Base-by-base conservation (phyloP, 108 stramenopile genomes). In the Skeletonema grethae region DNA sequence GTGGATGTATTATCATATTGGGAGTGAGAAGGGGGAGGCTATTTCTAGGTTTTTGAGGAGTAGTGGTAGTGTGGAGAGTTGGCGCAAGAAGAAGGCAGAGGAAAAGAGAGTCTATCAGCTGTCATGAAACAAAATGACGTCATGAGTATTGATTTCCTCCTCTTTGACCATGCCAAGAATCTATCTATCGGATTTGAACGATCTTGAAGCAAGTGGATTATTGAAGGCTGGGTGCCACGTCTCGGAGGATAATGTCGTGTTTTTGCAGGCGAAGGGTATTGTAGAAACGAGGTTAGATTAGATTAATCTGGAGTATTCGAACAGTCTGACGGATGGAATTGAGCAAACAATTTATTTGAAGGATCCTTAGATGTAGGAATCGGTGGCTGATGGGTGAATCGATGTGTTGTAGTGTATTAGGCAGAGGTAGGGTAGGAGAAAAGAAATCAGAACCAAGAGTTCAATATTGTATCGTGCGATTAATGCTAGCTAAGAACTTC, bases 1-100 rank as follows among this genome's bases (percentile, higher is more conserved):
- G 69, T 97, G 96, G 96, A 95, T 95, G 96, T 95, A 92, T 90
- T n/a, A n/a, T n/a, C 89, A 95, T 64, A 76, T 97, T 61, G 96
- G 96, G 29, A 69, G 76, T 11, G 82, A 89, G 67, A 97, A 97
- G 77, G 88, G 85, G 12, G 25, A 20, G 3, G 73, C 80, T 16
- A 24, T 96, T 30, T 13, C 72, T 5, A 30, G 55, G 0, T 88
- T 85, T 60, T 32, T 95, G 32, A 43, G 38, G 24, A 11, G n/a
- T n/a, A n/a, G n/a, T n/a, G n/a, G 32, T 3, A 50, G 67, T 7
- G 15, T 74, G 16, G 35, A 46, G 3, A 9, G 48, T 7, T 73
- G 66, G 46, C n/a, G 63, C 1, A 48, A 35, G 29, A 62, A n/a
- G 22, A 53, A 72, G 71, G 50, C 67, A 9, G 11, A 53, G 15